Evolutionary conservation across 2,329 filamentous ascomycete genomes (phyloP).

Genomic region (Thelonectria rubi): DNA sequence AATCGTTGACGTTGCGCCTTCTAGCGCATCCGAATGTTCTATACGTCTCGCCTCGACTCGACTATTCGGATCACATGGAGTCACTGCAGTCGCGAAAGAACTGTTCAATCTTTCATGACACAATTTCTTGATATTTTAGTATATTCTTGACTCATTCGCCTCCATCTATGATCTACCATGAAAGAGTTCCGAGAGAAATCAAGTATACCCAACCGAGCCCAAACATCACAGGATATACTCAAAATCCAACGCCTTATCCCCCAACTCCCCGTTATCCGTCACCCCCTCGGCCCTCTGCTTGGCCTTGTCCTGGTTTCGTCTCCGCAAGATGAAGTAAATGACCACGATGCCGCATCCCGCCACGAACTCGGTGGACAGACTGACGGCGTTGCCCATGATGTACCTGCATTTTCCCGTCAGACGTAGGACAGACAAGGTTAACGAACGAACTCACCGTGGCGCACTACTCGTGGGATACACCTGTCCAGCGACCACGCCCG

Average conservation of each 20-base stretch:
- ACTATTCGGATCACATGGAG: no score
- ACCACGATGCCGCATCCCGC: constrained; percentile 5
- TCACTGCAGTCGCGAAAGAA: no score
- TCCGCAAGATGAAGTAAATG: constrained; percentile 11
- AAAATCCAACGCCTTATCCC: constrained; percentile 13
- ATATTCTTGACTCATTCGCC: no score
- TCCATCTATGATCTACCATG: no score
- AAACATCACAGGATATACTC: constrained; percentile 7
- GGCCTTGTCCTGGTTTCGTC: constrained; percentile 9
- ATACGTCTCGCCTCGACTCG: no score
- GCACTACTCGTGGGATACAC: constrained; percentile 6
- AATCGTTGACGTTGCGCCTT: no score
- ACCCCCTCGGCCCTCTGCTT: constrained; percentile 3
- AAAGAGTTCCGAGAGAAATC: not conserved
- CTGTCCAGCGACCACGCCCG: constrained; percentile 12
- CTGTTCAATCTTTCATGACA: no score
- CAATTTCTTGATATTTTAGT: no score
- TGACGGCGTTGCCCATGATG: constrained; percentile 13
- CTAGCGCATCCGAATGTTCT: no score
- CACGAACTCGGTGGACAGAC: not conserved
- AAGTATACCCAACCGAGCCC: not conserved
- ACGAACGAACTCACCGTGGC: not conserved
- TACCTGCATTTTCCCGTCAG: not conserved
- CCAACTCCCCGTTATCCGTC: constrained; percentile 6
- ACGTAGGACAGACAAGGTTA: not conserved